A percentile compares a stretch with the other conserved stretches of the same genome.
phyloP scores from a whole-genome alignment of 495 filamentous ascomycete species.

The Umbilicaria muhlenbergii region DNA sequence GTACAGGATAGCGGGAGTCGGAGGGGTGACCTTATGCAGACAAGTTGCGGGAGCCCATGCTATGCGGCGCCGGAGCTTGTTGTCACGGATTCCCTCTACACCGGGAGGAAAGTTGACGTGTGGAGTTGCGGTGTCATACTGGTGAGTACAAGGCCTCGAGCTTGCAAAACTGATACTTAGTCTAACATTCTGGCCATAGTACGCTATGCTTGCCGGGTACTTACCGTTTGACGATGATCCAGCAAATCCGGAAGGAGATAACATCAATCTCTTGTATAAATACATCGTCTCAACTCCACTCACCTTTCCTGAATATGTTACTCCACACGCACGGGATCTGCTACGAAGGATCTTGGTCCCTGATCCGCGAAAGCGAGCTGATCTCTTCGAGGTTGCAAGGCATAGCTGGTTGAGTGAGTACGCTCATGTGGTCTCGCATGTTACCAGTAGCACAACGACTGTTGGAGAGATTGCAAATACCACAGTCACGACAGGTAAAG shows the following conservation, averaged over 20 bases:
- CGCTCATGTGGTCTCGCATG: slow-evolving; percentile 84
- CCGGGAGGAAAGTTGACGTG: slow-evolving; percentile 92
- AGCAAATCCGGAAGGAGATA: slow-evolving; percentile 96
- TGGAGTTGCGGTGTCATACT: slow-evolving; percentile 99
- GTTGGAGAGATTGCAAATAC: slow-evolving; percentile 72
- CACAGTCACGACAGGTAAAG: slow-evolving; percentile 51
- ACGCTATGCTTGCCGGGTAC: slow-evolving; percentile 97
- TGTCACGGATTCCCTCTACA: slow-evolving; percentile 94
- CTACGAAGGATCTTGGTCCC: slow-evolving; percentile 90
- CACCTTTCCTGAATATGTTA: slow-evolving; percentile 98
- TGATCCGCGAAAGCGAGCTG: slow-evolving; percentile 83
- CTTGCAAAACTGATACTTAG: neutral
- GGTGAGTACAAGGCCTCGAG: slow-evolving; percentile 40
- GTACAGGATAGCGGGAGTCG: slow-evolving; percentile 71
- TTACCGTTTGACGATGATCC: slow-evolving; percentile 99
- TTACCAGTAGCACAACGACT: slow-evolving; percentile 87
- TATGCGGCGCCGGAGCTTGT: slow-evolving; percentile 97
- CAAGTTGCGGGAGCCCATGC: slow-evolving; percentile 49
- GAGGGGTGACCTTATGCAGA: slow-evolving; percentile 46
- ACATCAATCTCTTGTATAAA: slow-evolving; percentile 98
- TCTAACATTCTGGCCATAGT: slow-evolving; percentile 34
- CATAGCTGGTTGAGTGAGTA: slow-evolving; percentile 98
- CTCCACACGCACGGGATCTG: slow-evolving; percentile 87
- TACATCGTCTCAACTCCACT: slow-evolving; percentile 97
- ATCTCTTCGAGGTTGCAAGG: slow-evolving; percentile 92